Evolutionary conservation across 495 filamentous ascomycete genomes (phyloP).

Genomic region (Ramalina peruviana): DNA sequence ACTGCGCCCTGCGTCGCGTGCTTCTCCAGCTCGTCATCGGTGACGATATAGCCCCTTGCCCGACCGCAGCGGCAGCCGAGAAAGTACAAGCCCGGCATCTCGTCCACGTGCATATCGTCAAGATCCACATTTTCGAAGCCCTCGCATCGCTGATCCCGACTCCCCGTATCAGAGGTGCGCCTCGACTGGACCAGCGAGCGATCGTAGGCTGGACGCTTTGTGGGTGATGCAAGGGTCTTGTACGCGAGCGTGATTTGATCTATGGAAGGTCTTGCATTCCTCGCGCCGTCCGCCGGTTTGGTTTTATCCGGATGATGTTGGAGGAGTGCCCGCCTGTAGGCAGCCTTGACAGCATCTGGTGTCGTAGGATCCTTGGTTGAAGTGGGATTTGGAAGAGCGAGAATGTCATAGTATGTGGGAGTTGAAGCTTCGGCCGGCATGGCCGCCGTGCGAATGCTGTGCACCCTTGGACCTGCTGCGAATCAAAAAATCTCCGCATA

Average conservation of each 20-base stretch:
- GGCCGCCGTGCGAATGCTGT: background rate
- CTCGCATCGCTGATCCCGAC: background rate
- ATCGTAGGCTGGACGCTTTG: constrained; percentile 52
- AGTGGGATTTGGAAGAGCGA: constrained; percentile 3
- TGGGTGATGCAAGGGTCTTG: constrained; percentile 47
- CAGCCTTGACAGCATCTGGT: constrained; percentile 42
- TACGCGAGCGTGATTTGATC: constrained; percentile 74
- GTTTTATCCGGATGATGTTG: constrained; percentile 71
- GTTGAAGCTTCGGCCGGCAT: constrained; percentile 5
- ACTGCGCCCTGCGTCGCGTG: constrained; percentile 40
- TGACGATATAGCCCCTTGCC: constrained; percentile 52
- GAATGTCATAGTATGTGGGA: constrained; percentile 5
- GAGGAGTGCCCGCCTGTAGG: constrained; percentile 68
- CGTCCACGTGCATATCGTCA: constrained; percentile 54
- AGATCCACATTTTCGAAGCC: constrained; percentile 73
- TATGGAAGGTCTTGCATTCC: constrained; percentile 29
- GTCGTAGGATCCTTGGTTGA: background rate
- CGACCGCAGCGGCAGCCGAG: constrained; percentile 71
- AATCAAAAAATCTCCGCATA: background rate
- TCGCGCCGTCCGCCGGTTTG: constrained; percentile 11
- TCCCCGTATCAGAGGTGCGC: constrained; percentile 27
- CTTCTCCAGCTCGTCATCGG: constrained; percentile 54
- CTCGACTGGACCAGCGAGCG: constrained; percentile 17
- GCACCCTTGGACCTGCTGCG: background rate
- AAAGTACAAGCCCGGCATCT: constrained; percentile 39